Percentiles rank a stretch among this genome's conserved stretches.
These are phyloP conservation scores for Dentipellis fragilis DNA, from an alignment of 768 basidiomycete genomes.

Conservation along the genomic window DNA sequence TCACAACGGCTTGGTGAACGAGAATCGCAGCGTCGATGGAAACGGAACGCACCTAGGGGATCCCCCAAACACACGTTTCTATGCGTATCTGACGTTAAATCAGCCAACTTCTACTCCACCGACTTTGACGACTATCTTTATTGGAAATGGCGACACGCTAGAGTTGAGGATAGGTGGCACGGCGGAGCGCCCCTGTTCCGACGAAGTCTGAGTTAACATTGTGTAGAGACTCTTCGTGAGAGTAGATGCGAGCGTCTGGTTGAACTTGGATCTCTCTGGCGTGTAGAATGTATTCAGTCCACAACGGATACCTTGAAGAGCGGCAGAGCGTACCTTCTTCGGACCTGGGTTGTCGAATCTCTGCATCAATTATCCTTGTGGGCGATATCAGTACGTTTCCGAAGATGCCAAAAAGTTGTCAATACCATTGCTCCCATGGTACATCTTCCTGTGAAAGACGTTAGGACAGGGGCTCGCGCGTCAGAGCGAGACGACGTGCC, in stretches of 20 bases:
- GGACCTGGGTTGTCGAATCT: conserved; percentile 60
- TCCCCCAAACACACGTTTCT: no score
- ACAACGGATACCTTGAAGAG: neutral
- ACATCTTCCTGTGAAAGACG: conserved; percentile 51
- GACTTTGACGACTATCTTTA: conserved; percentile 57
- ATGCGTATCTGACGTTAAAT: no score
- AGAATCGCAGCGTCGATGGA: no score
- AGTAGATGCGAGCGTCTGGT: conserved; percentile 46
- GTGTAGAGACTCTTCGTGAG: conserved; percentile 58
- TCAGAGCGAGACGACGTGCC: conserved; percentile 2
- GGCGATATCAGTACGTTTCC: neutral
- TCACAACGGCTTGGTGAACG: no score
- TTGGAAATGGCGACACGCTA: conserved; percentile 69
- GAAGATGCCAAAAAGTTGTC: neutral
- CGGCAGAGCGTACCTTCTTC: conserved; percentile 39
- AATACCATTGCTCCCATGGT: conserved; percentile 81
- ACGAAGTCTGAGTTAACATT: conserved; percentile 72
- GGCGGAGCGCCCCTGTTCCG: conserved; percentile 60
- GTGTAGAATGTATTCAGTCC: neutral
- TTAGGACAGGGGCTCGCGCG: neutral
- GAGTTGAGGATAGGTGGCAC: conserved; percentile 75
- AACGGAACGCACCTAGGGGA: no score
- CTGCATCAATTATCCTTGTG: conserved; percentile 68
- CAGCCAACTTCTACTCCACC: conserved; percentile 54
- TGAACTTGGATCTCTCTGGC: conserved; percentile 35